Base-by-base conservation (phyloP, 495 filamentous ascomycete genomes). In the Acidiella bohemica region DNA sequence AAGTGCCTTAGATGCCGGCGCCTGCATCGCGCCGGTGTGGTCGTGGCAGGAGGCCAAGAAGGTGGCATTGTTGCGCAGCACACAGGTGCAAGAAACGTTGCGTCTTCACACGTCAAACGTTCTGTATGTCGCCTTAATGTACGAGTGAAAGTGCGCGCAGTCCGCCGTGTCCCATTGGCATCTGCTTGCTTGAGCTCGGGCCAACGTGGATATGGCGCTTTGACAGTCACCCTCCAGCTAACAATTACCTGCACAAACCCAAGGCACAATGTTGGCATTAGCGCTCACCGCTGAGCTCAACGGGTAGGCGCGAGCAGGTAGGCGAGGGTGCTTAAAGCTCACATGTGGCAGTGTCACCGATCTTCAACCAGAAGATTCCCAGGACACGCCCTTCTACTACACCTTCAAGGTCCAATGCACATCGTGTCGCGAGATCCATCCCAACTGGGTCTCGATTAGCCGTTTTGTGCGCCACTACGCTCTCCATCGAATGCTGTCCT, bases 401-500 rank as follows among this genome's bases (percentile, higher is more conserved):
- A 93, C 80, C 33, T 95, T 99, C 73, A 84, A 79, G 53, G 88
- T 99, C 29, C 80, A 94, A 66, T 99, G 90, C 60, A 93, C 80
- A 9, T 93, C 86, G 18, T 99, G 90, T 59, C 73, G 83, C 36
- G 90, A 99, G 63, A 75, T 64, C 0, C 92, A 99, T 58, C 75
- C 80, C 3, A 99, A 96, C 53, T 77, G 71, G 60, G 75, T 99
- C 28, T 80, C 71, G 38, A 71, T 99, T 48, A 93, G 72, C 59
- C 80, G 92, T 23, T 92, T 86, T 64, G 90, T 95, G 73, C 50
- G 80, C 65, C 28, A 35, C 26, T 10, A 12, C 22, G 7, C 8
- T 10, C 25, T 4, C 23, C 14, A 10, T 32, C 4, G 11, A 17
- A 4, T 42, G 30, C 18, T n/a, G 18, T n/a, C 4, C 27, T 13